Evolutionary conservation across 768 basidiomycete genomes (phyloP), one percentile per base, ranked within the genome.

Genomic region (Lanmaoa rubissima): DNA sequence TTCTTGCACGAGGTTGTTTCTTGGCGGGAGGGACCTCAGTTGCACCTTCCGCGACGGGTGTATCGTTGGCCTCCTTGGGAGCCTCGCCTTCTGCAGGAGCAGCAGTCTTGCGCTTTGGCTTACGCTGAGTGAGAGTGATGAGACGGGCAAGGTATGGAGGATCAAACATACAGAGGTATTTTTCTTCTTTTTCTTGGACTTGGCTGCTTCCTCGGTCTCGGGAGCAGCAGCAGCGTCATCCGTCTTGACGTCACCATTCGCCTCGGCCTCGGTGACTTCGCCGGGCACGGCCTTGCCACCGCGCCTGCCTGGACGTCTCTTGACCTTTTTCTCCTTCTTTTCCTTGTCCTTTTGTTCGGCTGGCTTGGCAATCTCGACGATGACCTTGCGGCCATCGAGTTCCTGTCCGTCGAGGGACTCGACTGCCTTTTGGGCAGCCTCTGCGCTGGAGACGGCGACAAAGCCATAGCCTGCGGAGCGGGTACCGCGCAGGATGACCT

Each of bases 381-480:
- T 88, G 70, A 96, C 86, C 73, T 77, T 78, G 74, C 94, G 92
- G 63, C 88, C 90, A 64, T 93, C 89, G 75, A 96, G 88, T 76
- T 93, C 89, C 73, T 85, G 81, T 78, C 89, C 88, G 84, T 94
- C 80, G 70, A 96, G 89, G 66, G 78, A 74, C 60, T 92, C 86
- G 73, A 94, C 90, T 59, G 94, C 94, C 74, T 84, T 84, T 77
- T 92, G 81, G 59, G 89, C 92, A 70, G 92, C 90, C 75, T 90
- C 91, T 71, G 78, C 79, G 73, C 81, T 87, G 69, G 82, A 76
- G 74, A 94, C 80, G 65, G 92, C 85, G 70, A 95, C 93, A 73
- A 96, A 96, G 64, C 92, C 94, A 76, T 95, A 96, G 59, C 94
- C 92, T 69, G 92, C 88, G 59, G 92, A 88, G 72, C 90, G 88